A percentile compares a stretch with the other conserved stretches of the same genome.
Evolutionary conservation across 768 basidiomycete genomes (phyloP).

Genomic region (Gloeophyllum trabeum): DNA sequence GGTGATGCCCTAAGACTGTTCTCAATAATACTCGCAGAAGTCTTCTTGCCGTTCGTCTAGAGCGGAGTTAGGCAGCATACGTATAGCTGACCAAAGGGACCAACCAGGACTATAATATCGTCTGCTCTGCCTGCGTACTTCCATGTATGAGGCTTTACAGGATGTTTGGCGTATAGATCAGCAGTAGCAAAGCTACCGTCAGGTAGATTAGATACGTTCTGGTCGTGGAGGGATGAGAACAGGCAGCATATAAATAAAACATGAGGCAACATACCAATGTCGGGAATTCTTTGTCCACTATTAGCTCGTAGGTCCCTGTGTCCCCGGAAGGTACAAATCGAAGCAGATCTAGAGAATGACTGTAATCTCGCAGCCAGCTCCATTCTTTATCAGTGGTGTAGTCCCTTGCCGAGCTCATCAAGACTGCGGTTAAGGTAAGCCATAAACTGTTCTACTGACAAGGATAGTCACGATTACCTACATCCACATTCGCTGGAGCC

Average conservation of each 20-base stretch:
- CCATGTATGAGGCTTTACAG: conserved; percentile 24
- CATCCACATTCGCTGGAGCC: too few relatives aligned
- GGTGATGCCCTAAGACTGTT: conserved; percentile 16
- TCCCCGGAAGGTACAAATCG: conserved; percentile 29
- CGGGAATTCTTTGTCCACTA: conserved; percentile 39
- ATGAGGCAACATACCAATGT: conserved; percentile 23
- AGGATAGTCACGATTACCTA: too few relatives aligned
- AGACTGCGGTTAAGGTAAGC: too few relatives aligned
- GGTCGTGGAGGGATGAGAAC: neutral
- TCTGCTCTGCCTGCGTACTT: conserved; percentile 42
- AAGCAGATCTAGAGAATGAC: conserved; percentile 18
- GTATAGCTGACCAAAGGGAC: too few relatives aligned
- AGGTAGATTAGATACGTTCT: conserved; percentile 30
- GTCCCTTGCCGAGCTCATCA: conserved; percentile 37
- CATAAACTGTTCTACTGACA: too few relatives aligned
- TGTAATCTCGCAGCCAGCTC: conserved; percentile 35
- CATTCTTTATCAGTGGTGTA: conserved; percentile 40
- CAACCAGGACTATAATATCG: conserved; percentile 41
- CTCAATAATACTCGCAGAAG: conserved; percentile 37
- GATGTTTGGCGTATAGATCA: conserved; percentile 40
- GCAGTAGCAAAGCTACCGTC: conserved; percentile 45
- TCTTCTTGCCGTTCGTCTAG: conserved; percentile 40
- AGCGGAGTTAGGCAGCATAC: too few relatives aligned
- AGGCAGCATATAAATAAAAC: neutral
- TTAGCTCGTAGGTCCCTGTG: conserved; percentile 33